These are phyloP conservation scores for Phytophthora europaea DNA, from an alignment of 352 stramenopile species.

Conservation along the genomic window DNA sequence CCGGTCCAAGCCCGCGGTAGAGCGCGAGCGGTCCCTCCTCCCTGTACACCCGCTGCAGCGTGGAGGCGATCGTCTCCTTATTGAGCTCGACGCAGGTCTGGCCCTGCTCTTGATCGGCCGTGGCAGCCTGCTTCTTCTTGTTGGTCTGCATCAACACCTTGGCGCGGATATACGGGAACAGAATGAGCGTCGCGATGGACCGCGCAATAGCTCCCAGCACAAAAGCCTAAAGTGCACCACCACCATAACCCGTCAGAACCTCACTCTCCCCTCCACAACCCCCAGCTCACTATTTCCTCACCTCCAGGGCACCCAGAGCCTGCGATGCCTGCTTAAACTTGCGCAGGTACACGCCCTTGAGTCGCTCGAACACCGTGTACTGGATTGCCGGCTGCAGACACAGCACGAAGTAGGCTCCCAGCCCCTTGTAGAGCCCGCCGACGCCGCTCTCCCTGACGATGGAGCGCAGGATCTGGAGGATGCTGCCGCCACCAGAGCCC, in stretches of 20 bases:
- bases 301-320: conserved; percentile 74
- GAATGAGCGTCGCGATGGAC: conserved; percentile 95
- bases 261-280: background rate
- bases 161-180: conserved; percentile 97
- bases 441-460: conserved; percentile 73
- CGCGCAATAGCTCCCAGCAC: conserved; percentile 94
- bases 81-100: conserved; percentile 40
- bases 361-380: conserved; percentile 97
- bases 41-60: conserved; percentile 78
- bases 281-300: conserved; percentile 16
- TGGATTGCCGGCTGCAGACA: conserved; percentile 98
- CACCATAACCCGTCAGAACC: conserved; percentile 12
- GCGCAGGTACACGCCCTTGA: conserved; percentile 78
- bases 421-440: conserved; percentile 87
- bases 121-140: conserved; percentile 67
- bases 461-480: conserved; percentile 69
- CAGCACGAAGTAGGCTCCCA: conserved; percentile 94
- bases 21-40: conserved; percentile 91
- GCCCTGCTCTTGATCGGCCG: conserved; percentile 18
- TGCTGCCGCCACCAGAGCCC: conserved; percentile 48
- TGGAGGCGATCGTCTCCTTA: conserved; percentile 84
- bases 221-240: conserved; percentile 85
- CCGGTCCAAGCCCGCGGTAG: conserved; percentile 95
- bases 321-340: conserved; percentile 68
- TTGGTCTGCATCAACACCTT: conserved; percentile 96